Evolutionary conservation across 2,329 filamentous ascomycete genomes (phyloP), one percentile per base, ranked within the genome.

Genomic region (Fusarium protoensiforme): DNA sequence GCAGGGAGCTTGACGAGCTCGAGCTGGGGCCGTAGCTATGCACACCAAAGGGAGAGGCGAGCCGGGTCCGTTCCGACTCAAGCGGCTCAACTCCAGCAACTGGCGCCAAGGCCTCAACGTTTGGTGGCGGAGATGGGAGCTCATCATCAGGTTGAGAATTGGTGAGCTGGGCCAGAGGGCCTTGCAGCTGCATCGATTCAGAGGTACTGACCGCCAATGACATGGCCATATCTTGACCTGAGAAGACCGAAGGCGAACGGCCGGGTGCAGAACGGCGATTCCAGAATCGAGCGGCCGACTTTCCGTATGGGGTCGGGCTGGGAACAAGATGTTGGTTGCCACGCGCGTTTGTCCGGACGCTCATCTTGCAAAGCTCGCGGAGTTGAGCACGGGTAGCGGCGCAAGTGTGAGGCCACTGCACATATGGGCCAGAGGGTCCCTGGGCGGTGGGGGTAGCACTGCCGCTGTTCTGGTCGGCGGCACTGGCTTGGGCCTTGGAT

Each of bases 331-430:
- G 88, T 33, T 81, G 85, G 68, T 82, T 80, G 65, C 81, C 84
- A 66, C 83, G 85, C 31, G 81, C 83, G 65, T 81, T 83, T 75
- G 82, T 85, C 36, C 83, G 82, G 61, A 87, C 85, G 77, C 87
- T 89, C 51, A 85, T 81, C 78, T 87, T 90, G 81, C 91, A 93
- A 18, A 93, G 83, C 65, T 92, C 89, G 60, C 91, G 85, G 3
- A 93, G 83, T 67, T 92, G 89, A 54, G 86, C 87, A 36, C 91
- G 86, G 18, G 91, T 92, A 11, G 90, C 88, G 54, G 88, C 88
- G 74, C 87, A 88, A 4, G 89, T 91, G 78, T 92, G 90, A 29
- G 90, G 90, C 91, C 91, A 92, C 73, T 88, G 84, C 39, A 89
- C 86, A 67, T 86, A 92, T 2, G 86, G 83, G 53, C 84, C 84